A percentile compares a stretch with the other conserved stretches of the same genome.
phyloP scores from a whole-genome alignment of 352 stramenopile genomes.

The Pythium sukuiense region DNA sequence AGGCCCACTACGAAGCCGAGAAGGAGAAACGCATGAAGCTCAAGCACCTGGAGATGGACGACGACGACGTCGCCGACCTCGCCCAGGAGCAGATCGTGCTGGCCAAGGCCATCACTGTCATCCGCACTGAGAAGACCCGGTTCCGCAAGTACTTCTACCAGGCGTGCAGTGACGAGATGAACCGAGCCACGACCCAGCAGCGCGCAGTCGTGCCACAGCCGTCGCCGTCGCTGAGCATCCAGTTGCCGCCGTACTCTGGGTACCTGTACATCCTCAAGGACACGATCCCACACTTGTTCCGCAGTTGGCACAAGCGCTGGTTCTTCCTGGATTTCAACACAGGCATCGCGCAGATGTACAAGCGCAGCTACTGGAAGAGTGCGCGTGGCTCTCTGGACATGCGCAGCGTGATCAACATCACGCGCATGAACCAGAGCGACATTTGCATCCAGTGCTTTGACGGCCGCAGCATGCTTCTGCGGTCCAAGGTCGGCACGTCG shows the following conservation, averaged over 20 bases:
- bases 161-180: slow-evolving; percentile 51
- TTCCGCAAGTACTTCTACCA: slow-evolving; percentile 60
- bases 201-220: slow-evolving; percentile 30
- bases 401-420: slow-evolving; percentile 53
- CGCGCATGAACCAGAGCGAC: slow-evolving; percentile 70
- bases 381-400: slow-evolving; percentile 72
- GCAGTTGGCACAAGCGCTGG: slow-evolving; percentile 82
- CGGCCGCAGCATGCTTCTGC: slow-evolving; percentile 56
- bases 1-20: slow-evolving; percentile 47
- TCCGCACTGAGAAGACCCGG: slow-evolving; percentile 60
- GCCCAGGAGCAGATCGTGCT: slow-evolving; percentile 50
- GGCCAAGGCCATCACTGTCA: slow-evolving; percentile 55
- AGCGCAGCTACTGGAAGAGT: slow-evolving; percentile 84
- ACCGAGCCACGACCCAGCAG: slow-evolving; percentile 26
- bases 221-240: slow-evolving; percentile 28
- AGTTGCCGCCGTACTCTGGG: slow-evolving; percentile 71
- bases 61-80: slow-evolving; percentile 64
- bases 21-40: slow-evolving; percentile 49
- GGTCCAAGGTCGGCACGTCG: slow-evolving; percentile 44
- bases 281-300: slow-evolving; percentile 71
- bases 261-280: slow-evolving; percentile 80
- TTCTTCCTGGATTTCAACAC: slow-evolving; percentile 79
- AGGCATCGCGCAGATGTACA: slow-evolving; percentile 76
- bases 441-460: slow-evolving; percentile 69
- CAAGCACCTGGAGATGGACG: slow-evolving; percentile 59